Percentiles rank a stretch among this genome's conserved stretches.
phyloP scores from a whole-genome alignment of 2,329 filamentous ascomycete genomes.

The Hypoxylon sp. region DNA sequence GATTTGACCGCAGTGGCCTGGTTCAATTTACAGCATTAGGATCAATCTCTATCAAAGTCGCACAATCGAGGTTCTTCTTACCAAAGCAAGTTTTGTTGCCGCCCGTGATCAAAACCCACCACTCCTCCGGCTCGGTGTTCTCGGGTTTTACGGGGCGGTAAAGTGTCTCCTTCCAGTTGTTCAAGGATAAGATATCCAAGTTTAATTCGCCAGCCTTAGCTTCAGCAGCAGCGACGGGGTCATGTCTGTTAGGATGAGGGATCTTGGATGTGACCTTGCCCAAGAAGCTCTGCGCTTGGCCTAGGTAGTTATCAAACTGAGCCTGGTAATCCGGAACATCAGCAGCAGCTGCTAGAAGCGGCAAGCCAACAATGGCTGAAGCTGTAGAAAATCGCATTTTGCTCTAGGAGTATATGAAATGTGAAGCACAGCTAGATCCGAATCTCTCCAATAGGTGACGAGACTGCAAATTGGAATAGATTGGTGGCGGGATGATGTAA shows the following conservation, averaged over 20 bases:
- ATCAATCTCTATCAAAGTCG: too few relatives aligned
- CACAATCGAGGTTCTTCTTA: slow-evolving; percentile 49
- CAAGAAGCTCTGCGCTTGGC: slow-evolving; percentile 64
- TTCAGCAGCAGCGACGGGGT: slow-evolving; percentile 55
- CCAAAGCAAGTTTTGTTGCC: slow-evolving; percentile 81
- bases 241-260: slow-evolving; percentile 56
- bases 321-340: slow-evolving; percentile 67
- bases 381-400: slow-evolving; percentile 67
- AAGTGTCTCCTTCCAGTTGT: slow-evolving; percentile 76
- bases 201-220: slow-evolving; percentile 61
- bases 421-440: slow-evolving; percentile 15
- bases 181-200: slow-evolving; percentile 68
- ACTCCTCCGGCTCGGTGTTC: slow-evolving; percentile 73
- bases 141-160: slow-evolving; percentile 67
- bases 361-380: slow-evolving; percentile 61
- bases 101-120: slow-evolving; percentile 78
- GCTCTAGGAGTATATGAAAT: slow-evolving; percentile 28
- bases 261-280: slow-evolving; percentile 61
- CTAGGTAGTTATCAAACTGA: slow-evolving; percentile 70
- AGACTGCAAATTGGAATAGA: slow-evolving; percentile 5
- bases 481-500: slow-evolving; percentile 46
- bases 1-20: slow-evolving; percentile 70
- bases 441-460: too few relatives aligned
- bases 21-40: too few relatives aligned
- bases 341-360: slow-evolving; percentile 64